phyloP scores from a whole-genome alignment of 192 early-diverging fungal species.

The Chytriomyces sp. region DNA sequence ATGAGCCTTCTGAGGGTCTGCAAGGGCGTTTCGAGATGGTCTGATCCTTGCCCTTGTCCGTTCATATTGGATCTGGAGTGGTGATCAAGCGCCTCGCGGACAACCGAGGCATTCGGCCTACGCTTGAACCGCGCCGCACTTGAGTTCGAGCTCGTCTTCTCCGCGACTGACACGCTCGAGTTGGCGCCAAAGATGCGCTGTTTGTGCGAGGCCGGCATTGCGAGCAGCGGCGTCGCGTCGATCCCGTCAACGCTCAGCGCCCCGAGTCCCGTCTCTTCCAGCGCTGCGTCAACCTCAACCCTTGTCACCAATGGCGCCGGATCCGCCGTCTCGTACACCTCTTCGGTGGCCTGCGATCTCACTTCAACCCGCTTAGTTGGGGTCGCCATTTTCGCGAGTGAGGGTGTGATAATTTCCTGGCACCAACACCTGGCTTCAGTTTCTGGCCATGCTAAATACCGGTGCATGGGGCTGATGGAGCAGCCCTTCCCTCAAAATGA shows the following conservation, averaged over 20 bases:
- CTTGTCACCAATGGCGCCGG: too few species aligned
- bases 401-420: too few species aligned
- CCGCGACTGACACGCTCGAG: background rate
- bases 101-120: background rate
- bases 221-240: background rate
- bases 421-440: too few species aligned
- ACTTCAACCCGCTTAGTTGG: too few species aligned
- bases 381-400: too few species aligned
- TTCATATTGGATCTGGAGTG: background rate
- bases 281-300: background rate
- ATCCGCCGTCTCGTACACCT: background rate
- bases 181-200: background rate
- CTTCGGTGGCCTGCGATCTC: background rate
- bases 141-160: background rate
- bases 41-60: background rate
- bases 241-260: background rate
- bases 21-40: conserved; percentile 6
- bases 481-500: too few species aligned
- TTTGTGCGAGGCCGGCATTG: background rate
- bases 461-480: too few species aligned
- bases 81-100: background rate
- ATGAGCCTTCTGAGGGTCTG: conserved; percentile 13
- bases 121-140: too few species aligned
- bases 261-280: background rate
- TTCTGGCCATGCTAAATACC: too few species aligned